Evolutionary conservation across 768 basidiomycete genomes (phyloP).

Genomic region (Boletales sp.): DNA sequence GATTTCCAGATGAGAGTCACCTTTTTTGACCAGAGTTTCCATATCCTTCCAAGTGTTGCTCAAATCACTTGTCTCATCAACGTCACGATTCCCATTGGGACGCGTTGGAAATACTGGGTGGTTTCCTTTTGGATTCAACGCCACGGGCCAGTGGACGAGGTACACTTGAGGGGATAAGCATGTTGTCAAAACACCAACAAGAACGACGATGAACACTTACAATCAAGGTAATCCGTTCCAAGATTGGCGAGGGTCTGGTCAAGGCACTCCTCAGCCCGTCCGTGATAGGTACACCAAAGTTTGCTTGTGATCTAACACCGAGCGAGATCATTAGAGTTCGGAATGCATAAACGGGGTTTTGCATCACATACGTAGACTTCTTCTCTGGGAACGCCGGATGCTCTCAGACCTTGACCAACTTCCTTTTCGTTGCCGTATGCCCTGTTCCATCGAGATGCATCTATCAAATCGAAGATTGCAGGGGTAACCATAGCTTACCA

Average conservation of each 20-base stretch:
- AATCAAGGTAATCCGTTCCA: constrained; percentile 82
- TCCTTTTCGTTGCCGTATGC: constrained; percentile 76
- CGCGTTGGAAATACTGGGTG: constrained; percentile 55
- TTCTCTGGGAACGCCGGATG: constrained; percentile 70
- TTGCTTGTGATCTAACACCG: constrained; percentile 62
- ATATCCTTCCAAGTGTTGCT: constrained; percentile 81
- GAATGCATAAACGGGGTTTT: not conserved
- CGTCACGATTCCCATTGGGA: constrained; percentile 62
- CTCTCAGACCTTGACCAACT: constrained; percentile 77
- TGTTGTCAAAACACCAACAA: not conserved
- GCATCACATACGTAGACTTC: constrained; percentile 57
- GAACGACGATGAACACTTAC: constrained; percentile 38
- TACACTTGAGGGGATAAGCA: constrained; percentile 37
- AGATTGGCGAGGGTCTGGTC: constrained; percentile 74
- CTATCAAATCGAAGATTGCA: constrained; percentile 12
- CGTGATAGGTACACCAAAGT: constrained; percentile 65
- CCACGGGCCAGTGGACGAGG: constrained; percentile 80
- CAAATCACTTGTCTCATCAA: constrained; percentile 63
- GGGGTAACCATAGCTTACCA: constrained; percentile 27
- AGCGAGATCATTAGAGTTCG: not conserved
- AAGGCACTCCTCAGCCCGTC: constrained; percentile 68
- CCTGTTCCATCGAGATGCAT: constrained; percentile 31
- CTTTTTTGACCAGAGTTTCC: constrained; percentile 68
- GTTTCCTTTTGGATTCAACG: constrained; percentile 66
- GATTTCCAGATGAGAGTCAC: constrained; percentile 24